Evolutionary conservation across 805 yeast species (phyloP), one percentile per base, ranked within the genome.

Genomic region (Myxozyma nipponensis): DNA sequence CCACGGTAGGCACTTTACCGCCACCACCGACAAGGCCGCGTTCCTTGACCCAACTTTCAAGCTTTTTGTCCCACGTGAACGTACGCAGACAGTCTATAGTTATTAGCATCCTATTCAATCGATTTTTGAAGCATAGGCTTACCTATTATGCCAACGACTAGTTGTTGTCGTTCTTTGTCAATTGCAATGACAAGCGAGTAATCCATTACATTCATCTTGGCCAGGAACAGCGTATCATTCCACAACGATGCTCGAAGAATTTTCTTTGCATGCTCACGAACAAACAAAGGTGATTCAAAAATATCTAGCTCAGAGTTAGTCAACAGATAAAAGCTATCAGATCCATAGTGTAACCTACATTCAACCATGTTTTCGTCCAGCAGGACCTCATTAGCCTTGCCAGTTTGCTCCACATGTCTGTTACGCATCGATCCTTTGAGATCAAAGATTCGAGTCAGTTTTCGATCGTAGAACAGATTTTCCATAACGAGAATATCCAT

Each of bases 201-300:
- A 67, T 93, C 99, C 99, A 93, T 93, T 4, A 93, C 98, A 64
- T 93, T 95, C 95, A 93, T 87, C 62, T 95, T 93, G 2, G 95
- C 89, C 47, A 93, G 71, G 65, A 93, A 95, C 15, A 93, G 72
- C 0, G 98, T 93, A 62, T 93, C 99, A 63, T 95, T 93, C 84
- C 95, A 93, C 25, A 93, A 69, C 0, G 96, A 90, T 0, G 96
- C 91, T 42, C 96, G 72, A 43, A 93, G 67, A 35, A 89, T 69
- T 60, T 86, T 83, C 64, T 93, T 93, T 64, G 89, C 91, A 61
- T 89, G 90, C 62, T 91, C 97, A 51, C 91, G 75, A 4, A 93
- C 95, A 72, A 88, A 95, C 34, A 93, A 77, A 0, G 99, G 99
- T 22, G 95, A 84, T 66, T 93, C 98, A 63, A 88, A 93, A 52